Conservation (phyloP, 768 basidiomycete species). For the Lentinus brumalis region DNA sequence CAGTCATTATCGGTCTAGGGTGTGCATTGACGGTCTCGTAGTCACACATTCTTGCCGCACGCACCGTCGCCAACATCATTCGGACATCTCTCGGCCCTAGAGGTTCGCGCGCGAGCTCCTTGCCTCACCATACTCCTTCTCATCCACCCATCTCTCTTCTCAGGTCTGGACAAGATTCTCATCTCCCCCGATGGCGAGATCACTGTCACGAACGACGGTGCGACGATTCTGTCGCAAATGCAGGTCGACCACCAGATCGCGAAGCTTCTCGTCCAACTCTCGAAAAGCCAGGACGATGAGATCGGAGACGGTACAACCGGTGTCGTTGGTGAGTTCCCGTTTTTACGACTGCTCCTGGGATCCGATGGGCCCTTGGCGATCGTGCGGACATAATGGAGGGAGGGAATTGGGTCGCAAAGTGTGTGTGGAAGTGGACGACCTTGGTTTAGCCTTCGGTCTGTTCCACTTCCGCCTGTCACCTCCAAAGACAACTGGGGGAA, state of each 20-base stretch:
- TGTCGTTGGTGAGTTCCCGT: constrained; percentile 81
- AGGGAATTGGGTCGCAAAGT: too few species aligned
- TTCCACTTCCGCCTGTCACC: too few species aligned
- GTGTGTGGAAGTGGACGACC: too few species aligned
- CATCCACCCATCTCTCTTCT: neutral
- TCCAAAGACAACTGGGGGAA: too few species aligned
- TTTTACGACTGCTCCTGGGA: too few species aligned
- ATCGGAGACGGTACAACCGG: constrained; percentile 99
- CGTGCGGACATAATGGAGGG: too few species aligned
- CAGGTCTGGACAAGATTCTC: constrained; percentile 93
- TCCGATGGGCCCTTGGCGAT: too few species aligned
- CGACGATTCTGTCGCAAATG: constrained; percentile 98
- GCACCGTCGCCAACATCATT: constrained; percentile 92
- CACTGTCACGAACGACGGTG: constrained; percentile 98
- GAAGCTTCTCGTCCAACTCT: constrained; percentile 93
- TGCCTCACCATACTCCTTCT: neutral
- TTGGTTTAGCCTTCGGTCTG: too few species aligned
- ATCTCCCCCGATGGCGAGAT: constrained; percentile 98
- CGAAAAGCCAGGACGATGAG: constrained; percentile 98
- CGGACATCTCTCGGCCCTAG: constrained; percentile 93
- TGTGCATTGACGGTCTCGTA: constrained; percentile 32
- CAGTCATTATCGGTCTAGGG: too few species aligned
- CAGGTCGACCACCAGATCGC: constrained; percentile 99
- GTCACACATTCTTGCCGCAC: constrained; percentile 95
- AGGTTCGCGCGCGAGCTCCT: constrained; percentile 49